Percentiles rank a stretch among this genome's conserved stretches.
phyloP scores from a whole-genome alignment of 108 stramenopile species.

The Skeletonema costatum region DNA sequence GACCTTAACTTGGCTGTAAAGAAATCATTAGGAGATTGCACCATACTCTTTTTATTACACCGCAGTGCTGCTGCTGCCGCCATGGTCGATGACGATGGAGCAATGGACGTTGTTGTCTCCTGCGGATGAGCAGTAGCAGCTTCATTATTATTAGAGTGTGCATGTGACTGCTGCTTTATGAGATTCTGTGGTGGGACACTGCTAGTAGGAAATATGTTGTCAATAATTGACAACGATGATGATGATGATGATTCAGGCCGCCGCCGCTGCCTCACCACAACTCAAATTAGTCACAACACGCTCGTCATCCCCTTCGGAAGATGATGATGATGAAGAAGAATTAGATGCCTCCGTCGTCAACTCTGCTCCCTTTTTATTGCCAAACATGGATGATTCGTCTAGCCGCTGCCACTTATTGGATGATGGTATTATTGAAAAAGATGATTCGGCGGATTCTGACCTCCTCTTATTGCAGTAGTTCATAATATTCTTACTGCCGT shows the following conservation, averaged over 20 bases:
- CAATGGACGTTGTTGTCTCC: neutral
- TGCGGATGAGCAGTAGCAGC: neutral
- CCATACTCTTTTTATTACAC: conserved; percentile 9
- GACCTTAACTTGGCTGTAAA: conserved; percentile 53
- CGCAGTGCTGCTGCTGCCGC: neutral
- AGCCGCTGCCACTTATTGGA: no score
- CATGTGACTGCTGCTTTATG: neutral
- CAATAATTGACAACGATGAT: neutral
- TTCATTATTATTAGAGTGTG: neutral
- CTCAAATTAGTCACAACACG: neutral
- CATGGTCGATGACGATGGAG: neutral
- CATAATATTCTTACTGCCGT: no score
- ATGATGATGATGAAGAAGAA: no score
- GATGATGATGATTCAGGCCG: neutral
- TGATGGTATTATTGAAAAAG: no score
- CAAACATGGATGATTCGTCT: no score
- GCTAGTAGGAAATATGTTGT: neutral
- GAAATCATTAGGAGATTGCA: conserved; percentile 62
- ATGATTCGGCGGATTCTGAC: no score
- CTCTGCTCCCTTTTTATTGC: no score
- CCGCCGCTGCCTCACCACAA: neutral
- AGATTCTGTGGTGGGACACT: neutral
- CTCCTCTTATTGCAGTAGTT: no score
- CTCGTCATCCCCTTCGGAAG: neutral
- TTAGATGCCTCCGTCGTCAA: no score